Conservation (phyloP, 306 rosid species). For the Prinsepia uniflora region DNA sequence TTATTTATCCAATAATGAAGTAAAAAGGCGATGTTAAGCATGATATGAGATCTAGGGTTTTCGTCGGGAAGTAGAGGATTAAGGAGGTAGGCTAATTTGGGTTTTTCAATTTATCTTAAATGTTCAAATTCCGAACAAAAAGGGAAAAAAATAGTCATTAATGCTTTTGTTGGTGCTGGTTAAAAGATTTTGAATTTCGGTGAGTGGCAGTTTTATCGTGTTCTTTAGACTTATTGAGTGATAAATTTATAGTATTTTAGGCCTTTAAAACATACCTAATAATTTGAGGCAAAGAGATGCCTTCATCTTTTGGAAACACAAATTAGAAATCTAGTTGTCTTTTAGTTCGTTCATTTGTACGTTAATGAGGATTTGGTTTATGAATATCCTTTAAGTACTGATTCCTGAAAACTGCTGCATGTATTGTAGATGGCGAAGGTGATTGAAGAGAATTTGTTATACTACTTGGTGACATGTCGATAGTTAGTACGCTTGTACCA, state of each 20-base stretch:
- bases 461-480: conserved; percentile 16
- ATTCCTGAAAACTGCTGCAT: conserved; percentile 5
- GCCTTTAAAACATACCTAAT: not conserved
- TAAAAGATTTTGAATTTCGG: not conserved
- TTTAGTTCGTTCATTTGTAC: not conserved
- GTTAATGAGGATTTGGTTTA: not conserved
- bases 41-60: conserved; percentile 1
- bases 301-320: not conserved
- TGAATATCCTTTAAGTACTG: conserved; percentile 26
- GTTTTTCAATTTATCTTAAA: not conserved
- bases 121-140: not conserved
- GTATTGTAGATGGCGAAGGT: conserved; percentile 19
- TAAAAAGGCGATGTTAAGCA: not conserved
- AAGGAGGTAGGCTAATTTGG: not conserved
- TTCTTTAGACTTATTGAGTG: not conserved
- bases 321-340: not conserved
- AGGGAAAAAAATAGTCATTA: not conserved
- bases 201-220: not conserved
- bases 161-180: not conserved
- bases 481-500: conserved; percentile 19
- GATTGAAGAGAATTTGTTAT: conserved; percentile 20
- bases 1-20: not conserved
- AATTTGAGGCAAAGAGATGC: not conserved
- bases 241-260: not conserved
- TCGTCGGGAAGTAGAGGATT: not conserved